A percentile compares a stretch with the other conserved stretches of the same genome.
Conservation (phyloP, 441 rosid species). For the Dalechampia spathulata region DNA sequence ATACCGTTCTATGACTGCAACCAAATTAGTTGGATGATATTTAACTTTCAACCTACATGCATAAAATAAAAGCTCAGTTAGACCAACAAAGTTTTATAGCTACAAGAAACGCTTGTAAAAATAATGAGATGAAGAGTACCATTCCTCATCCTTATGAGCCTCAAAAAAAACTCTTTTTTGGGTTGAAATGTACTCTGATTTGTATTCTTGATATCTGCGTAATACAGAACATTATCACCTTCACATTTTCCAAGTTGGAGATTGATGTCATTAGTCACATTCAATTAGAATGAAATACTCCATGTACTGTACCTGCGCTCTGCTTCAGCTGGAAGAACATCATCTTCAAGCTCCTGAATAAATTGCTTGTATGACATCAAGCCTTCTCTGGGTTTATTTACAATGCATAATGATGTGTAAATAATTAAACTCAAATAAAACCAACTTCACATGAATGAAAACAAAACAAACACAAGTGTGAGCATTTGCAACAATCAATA, state of each 20-base stretch:
- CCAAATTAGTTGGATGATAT: slow-evolving; percentile 92
- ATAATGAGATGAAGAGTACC: slow-evolving; percentile 38
- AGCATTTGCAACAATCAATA: too few relatives aligned
- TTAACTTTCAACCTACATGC: slow-evolving; percentile 79
- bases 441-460: too few relatives aligned
- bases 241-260: slow-evolving; percentile 5
- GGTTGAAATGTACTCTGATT: slow-evolving; percentile 81
- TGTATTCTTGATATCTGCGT: slow-evolving; percentile 93
- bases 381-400: slow-evolving; percentile 99
- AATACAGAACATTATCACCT: slow-evolving; percentile 16
- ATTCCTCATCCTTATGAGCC: slow-evolving; percentile 86
- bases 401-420: too few relatives aligned
- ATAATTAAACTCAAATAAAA: too few relatives aligned
- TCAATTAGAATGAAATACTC: slow-evolving; percentile 5
- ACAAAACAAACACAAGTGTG: too few relatives aligned
- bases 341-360: slow-evolving; percentile 99
- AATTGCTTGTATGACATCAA: slow-evolving; percentile 99
- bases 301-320: slow-evolving; percentile 74
- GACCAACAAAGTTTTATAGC: slow-evolving; percentile 20
- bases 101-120: slow-evolving; percentile 1
- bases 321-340: slow-evolving; percentile 94
- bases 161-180: slow-evolving; percentile 84
- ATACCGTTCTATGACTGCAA: slow-evolving; percentile 79
- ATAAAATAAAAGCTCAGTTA: slow-evolving; percentile 19
- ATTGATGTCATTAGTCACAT: not conserved